Percentiles rank a stretch among this genome's conserved stretches.
These are phyloP conservation scores for Cladophialophora bantiana DNA, from an alignment of 2,329 filamentous ascomycete species.

Conservation along the genomic window DNA sequence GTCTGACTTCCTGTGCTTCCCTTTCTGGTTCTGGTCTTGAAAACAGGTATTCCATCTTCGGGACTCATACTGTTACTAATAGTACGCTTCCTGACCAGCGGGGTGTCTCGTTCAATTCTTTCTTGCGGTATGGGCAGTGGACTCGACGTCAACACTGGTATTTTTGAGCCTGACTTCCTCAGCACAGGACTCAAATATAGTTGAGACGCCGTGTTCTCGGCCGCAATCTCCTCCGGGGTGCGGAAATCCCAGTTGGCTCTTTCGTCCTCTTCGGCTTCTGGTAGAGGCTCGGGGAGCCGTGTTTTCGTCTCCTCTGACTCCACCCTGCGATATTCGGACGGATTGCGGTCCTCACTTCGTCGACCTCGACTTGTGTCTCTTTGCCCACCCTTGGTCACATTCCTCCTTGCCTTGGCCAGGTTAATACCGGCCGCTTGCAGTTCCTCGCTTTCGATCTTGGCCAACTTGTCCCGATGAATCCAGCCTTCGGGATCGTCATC, in stretches of 20 bases:
- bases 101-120: slow-evolving; percentile 76
- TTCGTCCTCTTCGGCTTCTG: slow-evolving; percentile 55
- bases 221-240: slow-evolving; percentile 77
- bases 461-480: slow-evolving; percentile 60
- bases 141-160: slow-evolving; percentile 83
- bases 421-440: slow-evolving; percentile 56
- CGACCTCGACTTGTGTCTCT: slow-evolving; percentile 50
- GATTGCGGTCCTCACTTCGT: slow-evolving; percentile 43
- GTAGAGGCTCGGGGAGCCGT: slow-evolving; percentile 46
- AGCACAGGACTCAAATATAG: slow-evolving; percentile 60
- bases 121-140: slow-evolving; percentile 76
- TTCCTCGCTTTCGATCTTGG: slow-evolving; percentile 59
- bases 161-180: slow-evolving; percentile 74
- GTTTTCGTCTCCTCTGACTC: slow-evolving; percentile 47
- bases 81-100: slow-evolving; percentile 66
- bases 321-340: slow-evolving; percentile 43
- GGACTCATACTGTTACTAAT: slow-evolving; percentile 65
- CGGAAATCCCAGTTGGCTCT: slow-evolving; percentile 73
- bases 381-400: slow-evolving; percentile 45
- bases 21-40: slow-evolving; percentile 71
- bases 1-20: slow-evolving; percentile 43
- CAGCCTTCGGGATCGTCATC: slow-evolving; percentile 52
- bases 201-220: slow-evolving; percentile 55
- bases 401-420: slow-evolving; percentile 50
- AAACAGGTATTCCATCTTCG: slow-evolving; percentile 65